Evolutionary conservation across 176 grass and related monocot genomes (phyloP), one percentile per base, ranked within the genome.

Genomic region (Eleusine indica): DNA sequence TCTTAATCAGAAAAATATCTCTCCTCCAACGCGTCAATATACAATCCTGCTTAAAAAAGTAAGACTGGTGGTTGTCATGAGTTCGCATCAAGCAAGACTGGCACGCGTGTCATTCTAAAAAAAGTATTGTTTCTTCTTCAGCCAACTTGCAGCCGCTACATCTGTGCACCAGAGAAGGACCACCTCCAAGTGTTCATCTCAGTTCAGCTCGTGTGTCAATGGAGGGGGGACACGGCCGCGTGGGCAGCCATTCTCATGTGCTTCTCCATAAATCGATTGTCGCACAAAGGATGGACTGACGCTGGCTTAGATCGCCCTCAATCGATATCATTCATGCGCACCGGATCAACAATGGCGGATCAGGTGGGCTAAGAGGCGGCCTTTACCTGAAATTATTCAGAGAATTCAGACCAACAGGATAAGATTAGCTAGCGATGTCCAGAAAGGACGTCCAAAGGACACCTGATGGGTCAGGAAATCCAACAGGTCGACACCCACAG

Each of bases 141-240:
- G 39, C 25, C 86, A 83, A 81, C 17, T 80, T 61, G 79, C 77
- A 44, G 42, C 44, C 44, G 41, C 41, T 43, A 43, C 41, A 43
- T 7, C 41, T 43, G 41, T 43, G 41, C 41, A 7, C 3, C 41
- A 7, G 41, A 43, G 41, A 47, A 69, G 85, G 85, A 64, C 29
- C 48, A 63, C 86, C 56, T 5, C 74, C 42, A 63, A 32, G 66
- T 41, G 60, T 53, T 29, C 73, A 71, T 44, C 44, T 9, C 67
- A 38, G 64, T 79, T 74, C 86, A 47, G 75, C 74, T 79, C 47
- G 73, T 88, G 67, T 47, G 10, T 46, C 56, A 57, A 66, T 73
- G 32, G 43, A 16, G 6, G 16, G 7, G 80, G 49, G 80, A 47
- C 86, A 83, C 17, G 37, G 37, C 54, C 16, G 80, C 29, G 78